These are phyloP conservation scores for Phytophthora capsici DNA, from an alignment of 352 stramenopile species.

Conservation along the genomic window DNA sequence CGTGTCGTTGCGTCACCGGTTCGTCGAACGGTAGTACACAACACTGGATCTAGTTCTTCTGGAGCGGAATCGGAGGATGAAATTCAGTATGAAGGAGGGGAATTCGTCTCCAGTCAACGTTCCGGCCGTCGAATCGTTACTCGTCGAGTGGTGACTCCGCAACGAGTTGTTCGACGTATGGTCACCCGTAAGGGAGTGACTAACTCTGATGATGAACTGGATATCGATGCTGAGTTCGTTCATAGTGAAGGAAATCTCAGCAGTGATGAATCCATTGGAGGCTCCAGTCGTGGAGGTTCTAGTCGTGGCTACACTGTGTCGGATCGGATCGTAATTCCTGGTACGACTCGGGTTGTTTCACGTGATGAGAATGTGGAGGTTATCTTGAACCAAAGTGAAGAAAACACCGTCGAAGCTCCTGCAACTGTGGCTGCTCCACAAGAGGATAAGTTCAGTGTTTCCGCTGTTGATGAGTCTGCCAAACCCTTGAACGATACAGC, in stretches of 20 bases:
- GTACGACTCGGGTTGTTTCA: slow-evolving; percentile 15
- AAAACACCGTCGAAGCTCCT: neutral
- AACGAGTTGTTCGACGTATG: slow-evolving; percentile 33
- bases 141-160: slow-evolving; percentile 36
- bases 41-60: slow-evolving; percentile 19
- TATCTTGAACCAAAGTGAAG: slow-evolving; percentile 2
- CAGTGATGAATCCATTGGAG: slow-evolving; percentile 23
- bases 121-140: slow-evolving; percentile 25
- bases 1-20: slow-evolving; percentile 29
- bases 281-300: slow-evolving; percentile 7
- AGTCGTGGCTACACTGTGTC: slow-evolving; percentile 3
- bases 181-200: slow-evolving; percentile 21
- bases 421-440: no score
- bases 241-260: slow-evolving; percentile 27
- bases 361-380: slow-evolving; percentile 8
- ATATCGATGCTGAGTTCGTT: slow-evolving; percentile 22
- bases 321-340: slow-evolving; percentile 17
- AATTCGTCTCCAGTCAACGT: slow-evolving; percentile 7
- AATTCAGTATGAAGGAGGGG: slow-evolving; percentile 4
- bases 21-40: slow-evolving; percentile 20
- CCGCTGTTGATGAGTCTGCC: no score
- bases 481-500: no score
- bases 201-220: slow-evolving; percentile 12
- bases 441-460: no score
- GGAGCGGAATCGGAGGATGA: slow-evolving; percentile 27